A percentile compares a stretch with the other conserved stretches of the same genome.
Evolutionary conservation across 176 grass and related monocot genomes (phyloP).

Genomic region (Elymus sibiricus): DNA sequence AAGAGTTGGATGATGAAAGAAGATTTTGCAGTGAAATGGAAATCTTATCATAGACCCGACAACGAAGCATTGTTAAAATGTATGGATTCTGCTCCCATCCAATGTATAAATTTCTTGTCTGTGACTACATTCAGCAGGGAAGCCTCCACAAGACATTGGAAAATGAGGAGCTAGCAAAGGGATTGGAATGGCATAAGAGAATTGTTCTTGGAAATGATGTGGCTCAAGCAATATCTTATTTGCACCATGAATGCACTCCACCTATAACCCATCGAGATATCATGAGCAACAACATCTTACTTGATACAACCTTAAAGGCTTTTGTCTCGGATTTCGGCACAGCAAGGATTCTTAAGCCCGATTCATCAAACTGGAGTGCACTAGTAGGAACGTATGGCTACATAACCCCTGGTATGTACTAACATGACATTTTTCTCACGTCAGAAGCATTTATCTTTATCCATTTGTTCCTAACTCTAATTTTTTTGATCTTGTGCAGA

Average conservation of each 20-base stretch:
- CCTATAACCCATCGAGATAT: constrained; percentile 32
- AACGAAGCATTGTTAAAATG: not conserved
- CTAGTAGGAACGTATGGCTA: too few species aligned
- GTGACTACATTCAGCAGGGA: not conserved
- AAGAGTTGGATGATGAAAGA: not conserved
- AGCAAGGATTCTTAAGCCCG: too few species aligned
- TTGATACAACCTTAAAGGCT: too few species aligned
- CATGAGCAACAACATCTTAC: not conserved
- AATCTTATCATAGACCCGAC: not conserved
- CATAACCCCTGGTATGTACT: too few species aligned
- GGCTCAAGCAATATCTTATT: not conserved
- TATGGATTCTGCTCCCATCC: constrained; percentile 11
- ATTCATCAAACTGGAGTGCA: too few species aligned
- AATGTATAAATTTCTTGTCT: not conserved
- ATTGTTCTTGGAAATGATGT: not conserved
- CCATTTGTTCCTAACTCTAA: too few species aligned
- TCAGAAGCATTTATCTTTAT: too few species aligned
- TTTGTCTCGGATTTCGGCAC: too few species aligned
- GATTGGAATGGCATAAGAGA: not conserved
- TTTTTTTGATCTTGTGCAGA: too few species aligned
- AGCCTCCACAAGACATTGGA: not conserved
- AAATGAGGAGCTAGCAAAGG: not conserved
- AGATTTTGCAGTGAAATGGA: not conserved
- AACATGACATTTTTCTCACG: too few species aligned
- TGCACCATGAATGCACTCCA: not conserved